Conservation (phyloP, 2,329 filamentous ascomycete genomes). For the Lachnellula willkommii region DNA sequence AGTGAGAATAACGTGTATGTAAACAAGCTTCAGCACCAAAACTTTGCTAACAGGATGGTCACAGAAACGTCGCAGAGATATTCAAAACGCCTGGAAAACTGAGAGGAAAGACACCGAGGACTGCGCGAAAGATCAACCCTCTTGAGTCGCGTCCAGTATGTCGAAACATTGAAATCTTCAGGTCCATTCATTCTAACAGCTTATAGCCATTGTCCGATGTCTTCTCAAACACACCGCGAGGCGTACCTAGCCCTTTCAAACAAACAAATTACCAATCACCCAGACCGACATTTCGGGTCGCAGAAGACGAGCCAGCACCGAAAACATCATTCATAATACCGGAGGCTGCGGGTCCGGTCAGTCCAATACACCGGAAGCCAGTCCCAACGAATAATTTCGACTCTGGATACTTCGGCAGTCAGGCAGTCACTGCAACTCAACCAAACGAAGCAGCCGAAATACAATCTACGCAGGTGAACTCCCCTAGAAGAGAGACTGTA, state of each 20-base stretch:
- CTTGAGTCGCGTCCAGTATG: slow-evolving; percentile 60
- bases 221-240: slow-evolving; percentile 51
- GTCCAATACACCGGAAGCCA: slow-evolving; percentile 22
- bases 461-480: slow-evolving; percentile 4
- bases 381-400: slow-evolving; percentile 41
- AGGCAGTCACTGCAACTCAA: slow-evolving; percentile 32
- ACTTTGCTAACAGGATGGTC: slow-evolving; percentile 11
- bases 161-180: slow-evolving; percentile 12
- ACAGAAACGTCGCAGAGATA: slow-evolving; percentile 84
- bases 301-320: slow-evolving; percentile 42
- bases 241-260: slow-evolving; percentile 37
- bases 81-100: slow-evolving; percentile 90
- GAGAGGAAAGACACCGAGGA: slow-evolving; percentile 74
- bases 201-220: slow-evolving; percentile 54
- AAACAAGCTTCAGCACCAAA: slow-evolving; percentile 19
- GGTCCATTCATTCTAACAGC: slow-evolving; percentile 17
- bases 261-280: slow-evolving; percentile 31
- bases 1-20: slow-evolving; percentile 79
- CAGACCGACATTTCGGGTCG: slow-evolving; percentile 51
- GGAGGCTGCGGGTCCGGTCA: slow-evolving; percentile 7
- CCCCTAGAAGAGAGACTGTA: slow-evolving; percentile 6
- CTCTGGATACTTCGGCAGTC: slow-evolving; percentile 69
- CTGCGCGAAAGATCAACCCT: slow-evolving; percentile 55
- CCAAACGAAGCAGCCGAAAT: slow-evolving; percentile 8
- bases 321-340: slow-evolving; percentile 37